These are phyloP conservation scores for Chenopodium quinoa DNA, from an alignment of 148 eudicot genomes.

Conservation along the genomic window DNA sequence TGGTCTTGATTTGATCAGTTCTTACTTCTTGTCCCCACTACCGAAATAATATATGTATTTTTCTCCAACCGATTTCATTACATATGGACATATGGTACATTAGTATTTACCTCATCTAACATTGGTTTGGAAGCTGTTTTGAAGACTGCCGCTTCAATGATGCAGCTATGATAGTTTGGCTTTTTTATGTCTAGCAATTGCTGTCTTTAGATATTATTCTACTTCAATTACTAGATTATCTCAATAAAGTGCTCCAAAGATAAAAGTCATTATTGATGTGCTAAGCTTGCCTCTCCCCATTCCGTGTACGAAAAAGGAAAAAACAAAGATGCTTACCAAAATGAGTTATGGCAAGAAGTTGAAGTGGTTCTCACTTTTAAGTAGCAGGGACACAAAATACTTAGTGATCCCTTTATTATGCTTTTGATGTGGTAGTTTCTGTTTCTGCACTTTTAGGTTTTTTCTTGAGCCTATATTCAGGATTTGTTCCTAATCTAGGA, in stretches of 20 bases:
- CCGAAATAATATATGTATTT: neutral
- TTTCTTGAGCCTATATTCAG: neutral
- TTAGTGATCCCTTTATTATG: neutral
- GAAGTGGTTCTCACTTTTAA: neutral
- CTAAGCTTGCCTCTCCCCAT: neutral
- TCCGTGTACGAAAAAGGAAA: no score
- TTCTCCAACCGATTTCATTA: no score
- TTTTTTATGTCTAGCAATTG: neutral
- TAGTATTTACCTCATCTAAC: neutral
- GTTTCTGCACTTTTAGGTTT: neutral
- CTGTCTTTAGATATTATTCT: neutral
- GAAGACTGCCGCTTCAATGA: neutral
- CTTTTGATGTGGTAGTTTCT: neutral
- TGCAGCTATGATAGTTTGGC: neutral
- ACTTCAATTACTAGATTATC: neutral
- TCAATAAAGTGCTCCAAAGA: neutral
- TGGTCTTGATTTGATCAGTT: neutral
- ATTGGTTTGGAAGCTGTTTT: neutral
- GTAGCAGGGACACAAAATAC: neutral
- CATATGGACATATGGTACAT: no score
- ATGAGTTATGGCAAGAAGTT: neutral
- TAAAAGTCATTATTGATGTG: neutral
- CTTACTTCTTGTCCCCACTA: neutral
- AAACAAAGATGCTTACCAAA: neutral
- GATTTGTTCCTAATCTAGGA: neutral